phyloP scores from a whole-genome alignment of 2,329 filamentous ascomycete genomes.

The Fusarium avenaceum region DNA sequence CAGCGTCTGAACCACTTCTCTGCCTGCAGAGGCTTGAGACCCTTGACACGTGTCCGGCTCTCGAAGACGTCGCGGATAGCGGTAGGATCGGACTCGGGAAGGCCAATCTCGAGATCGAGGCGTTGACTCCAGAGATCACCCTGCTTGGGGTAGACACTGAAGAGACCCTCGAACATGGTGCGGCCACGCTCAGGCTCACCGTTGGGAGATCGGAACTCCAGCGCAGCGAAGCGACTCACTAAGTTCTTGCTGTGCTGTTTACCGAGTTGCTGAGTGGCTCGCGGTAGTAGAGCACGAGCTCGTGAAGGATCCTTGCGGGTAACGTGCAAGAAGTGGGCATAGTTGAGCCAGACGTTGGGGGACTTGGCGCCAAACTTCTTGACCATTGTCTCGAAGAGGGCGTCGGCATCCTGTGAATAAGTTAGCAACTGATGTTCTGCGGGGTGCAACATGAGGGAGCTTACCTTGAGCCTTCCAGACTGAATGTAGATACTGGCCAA shows the following conservation, averaged over 20 bases:
- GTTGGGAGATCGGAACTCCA: constrained; percentile 88
- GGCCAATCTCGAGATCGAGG: constrained; percentile 83
- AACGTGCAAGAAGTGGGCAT: constrained; percentile 91
- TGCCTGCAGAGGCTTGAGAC: constrained; percentile 84
- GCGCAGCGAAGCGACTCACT: constrained; percentile 87
- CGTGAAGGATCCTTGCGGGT: constrained; percentile 77
- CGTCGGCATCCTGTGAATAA: constrained; percentile 81
- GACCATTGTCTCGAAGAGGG: constrained; percentile 85
- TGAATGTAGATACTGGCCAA: constrained; percentile 96
- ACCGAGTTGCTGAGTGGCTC: constrained; percentile 87
- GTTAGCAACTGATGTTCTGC: constrained; percentile 47
- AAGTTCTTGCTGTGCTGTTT: constrained; percentile 74
- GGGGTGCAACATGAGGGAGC: constrained; percentile 47
- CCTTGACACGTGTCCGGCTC: constrained; percentile 76
- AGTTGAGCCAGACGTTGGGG: constrained; percentile 91
- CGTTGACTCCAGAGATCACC: constrained; percentile 94
- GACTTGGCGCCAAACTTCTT: constrained; percentile 90
- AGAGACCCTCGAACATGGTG: constrained; percentile 91
- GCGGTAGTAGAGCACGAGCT: constrained; percentile 81
- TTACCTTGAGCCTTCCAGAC: constrained; percentile 85
- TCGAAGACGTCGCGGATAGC: constrained; percentile 84
- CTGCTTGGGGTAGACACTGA: constrained; percentile 88
- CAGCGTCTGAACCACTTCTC: constrained; percentile 93
- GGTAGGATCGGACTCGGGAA: constrained; percentile 66
- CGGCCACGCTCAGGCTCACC: constrained; percentile 92